A percentile compares a stretch with the other conserved stretches of the same genome.
Evolutionary conservation across 179 eudicot species (phyloP).

Genomic region (Carnegiea gigantea): DNA sequence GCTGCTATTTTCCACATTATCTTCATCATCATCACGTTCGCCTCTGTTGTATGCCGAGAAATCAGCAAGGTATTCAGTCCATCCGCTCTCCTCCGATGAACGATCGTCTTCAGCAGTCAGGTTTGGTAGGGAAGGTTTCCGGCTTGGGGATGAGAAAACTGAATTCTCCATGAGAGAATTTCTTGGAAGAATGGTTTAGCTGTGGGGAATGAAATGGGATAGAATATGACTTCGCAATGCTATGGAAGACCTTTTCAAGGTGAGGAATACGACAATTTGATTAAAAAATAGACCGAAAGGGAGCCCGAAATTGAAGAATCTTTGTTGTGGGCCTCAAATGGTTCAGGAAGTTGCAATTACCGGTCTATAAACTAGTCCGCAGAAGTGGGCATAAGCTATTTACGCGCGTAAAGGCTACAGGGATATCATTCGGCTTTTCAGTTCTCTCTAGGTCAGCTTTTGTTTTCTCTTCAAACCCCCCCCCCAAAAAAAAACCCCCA

Average conservation of each 20-base stretch:
- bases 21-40: not conserved
- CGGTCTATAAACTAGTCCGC: no score
- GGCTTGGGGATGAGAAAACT: slow-evolving; percentile 13
- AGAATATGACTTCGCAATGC: not conserved
- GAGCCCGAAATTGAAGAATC: not conserved
- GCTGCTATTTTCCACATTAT: not conserved
- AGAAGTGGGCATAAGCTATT: no score
- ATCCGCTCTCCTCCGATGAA: slow-evolving; percentile 46
- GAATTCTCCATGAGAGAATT: slow-evolving; percentile 26
- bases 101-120: not conserved
- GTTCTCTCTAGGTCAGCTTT: no score
- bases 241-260: not conserved
- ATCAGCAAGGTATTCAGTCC: slow-evolving; percentile 56
- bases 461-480: no score
- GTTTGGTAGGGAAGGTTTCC: not conserved
- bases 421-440: no score
- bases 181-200: not conserved
- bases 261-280: not conserved
- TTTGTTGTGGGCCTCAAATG: slow-evolving; percentile 7
- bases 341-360: slow-evolving; percentile 9
- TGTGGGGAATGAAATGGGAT: not conserved
- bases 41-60: slow-evolving; percentile 29
- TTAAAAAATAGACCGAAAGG: slow-evolving; percentile 1
- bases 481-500: no score
- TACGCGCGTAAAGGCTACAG: no score